Percentiles rank a stretch among this genome's conserved stretches.
phyloP scores from a whole-genome alignment of 78 protist species.

The Corallochytrium limacisporum region DNA sequence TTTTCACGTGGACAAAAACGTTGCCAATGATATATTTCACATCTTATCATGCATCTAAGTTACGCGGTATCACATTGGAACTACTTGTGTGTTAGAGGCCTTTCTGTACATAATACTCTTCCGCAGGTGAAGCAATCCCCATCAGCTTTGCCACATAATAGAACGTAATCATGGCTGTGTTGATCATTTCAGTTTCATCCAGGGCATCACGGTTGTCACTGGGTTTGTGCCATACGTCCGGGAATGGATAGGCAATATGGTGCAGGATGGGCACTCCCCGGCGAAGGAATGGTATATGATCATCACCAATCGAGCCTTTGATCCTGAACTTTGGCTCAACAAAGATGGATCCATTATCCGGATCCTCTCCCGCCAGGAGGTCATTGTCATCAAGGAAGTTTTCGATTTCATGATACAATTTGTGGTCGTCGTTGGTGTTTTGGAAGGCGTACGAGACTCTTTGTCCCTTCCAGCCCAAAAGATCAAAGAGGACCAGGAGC shows the following conservation, averaged over 20 bases:
- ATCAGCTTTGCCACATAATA: too few species aligned
- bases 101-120: too few species aligned
- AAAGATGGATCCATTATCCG: neutral
- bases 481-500: neutral
- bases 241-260: constrained; percentile 28
- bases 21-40: too few species aligned
- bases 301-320: constrained; percentile 12
- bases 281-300: constrained; percentile 22
- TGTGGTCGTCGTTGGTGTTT: neutral
- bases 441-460: neutral
- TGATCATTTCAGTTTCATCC: too few species aligned
- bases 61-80: too few species aligned
- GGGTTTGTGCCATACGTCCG: constrained; percentile 3
- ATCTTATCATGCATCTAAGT: too few species aligned
- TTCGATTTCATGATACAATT: neutral
- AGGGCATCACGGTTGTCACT: too few species aligned
- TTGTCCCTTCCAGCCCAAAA: neutral
- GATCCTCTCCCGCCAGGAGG: neutral
- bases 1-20: too few species aligned
- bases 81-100: too few species aligned
- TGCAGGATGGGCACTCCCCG: constrained; percentile 35
- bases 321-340: neutral
- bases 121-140: too few species aligned
- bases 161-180: too few species aligned
- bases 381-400: neutral